Percentiles rank a stretch among this genome's conserved stretches.
These are phyloP conservation scores for Hippophae tibetana DNA, from an alignment of 306 rosid species.

Conservation along the genomic window DNA sequence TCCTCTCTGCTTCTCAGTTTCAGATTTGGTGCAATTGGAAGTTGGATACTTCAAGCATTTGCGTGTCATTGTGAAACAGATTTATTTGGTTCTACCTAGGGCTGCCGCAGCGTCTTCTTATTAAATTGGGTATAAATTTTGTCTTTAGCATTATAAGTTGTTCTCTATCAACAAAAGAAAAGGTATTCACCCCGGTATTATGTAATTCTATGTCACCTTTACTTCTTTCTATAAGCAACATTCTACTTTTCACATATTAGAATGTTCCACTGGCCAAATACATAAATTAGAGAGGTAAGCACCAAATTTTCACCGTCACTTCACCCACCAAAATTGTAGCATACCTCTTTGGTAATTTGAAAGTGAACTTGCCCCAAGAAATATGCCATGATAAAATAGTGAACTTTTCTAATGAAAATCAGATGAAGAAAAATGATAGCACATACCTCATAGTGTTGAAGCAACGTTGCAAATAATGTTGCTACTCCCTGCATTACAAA, in stretches of 20 bases:
- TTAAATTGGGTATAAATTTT: too few relatives aligned
- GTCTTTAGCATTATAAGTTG: too few relatives aligned
- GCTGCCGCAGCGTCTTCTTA: too few relatives aligned
- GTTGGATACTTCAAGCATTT: too few relatives aligned
- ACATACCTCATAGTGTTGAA: slow-evolving; percentile 58
- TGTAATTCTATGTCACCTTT: neutral
- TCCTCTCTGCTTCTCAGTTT: too few relatives aligned
- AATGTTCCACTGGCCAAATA: neutral
- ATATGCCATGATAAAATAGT: neutral
- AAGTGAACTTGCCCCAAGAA: neutral
- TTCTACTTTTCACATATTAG: neutral
- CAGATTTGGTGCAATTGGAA: too few relatives aligned
- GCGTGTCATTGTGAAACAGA: too few relatives aligned
- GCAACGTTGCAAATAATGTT: slow-evolving; percentile 45
- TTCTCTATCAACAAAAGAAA: too few relatives aligned
- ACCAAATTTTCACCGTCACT: neutral
- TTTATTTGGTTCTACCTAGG: too few relatives aligned
- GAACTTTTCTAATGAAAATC: neutral
- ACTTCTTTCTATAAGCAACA: neutral
- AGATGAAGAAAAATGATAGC: slow-evolving; percentile 1
- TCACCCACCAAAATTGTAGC: neutral
- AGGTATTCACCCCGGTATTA: neutral
- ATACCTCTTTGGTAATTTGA: neutral
- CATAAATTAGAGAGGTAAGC: neutral
- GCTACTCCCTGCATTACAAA: slow-evolving; percentile 53